Conservation (phyloP, 2,329 filamentous ascomycete species). For the Neonectria magnoliae region DNA sequence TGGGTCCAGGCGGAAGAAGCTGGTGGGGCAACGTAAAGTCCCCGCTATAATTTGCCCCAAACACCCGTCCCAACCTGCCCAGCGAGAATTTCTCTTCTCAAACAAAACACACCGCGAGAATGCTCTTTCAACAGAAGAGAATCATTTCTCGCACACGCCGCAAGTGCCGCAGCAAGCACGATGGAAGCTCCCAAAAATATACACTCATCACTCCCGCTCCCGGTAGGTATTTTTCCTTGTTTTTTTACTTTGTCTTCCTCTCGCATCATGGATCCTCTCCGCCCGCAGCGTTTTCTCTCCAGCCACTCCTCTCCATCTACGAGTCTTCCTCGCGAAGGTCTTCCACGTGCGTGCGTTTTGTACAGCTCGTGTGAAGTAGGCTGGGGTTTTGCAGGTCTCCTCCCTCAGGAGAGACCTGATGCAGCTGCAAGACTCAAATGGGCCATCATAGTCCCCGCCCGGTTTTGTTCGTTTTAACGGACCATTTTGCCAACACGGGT, state of each 20-base stretch:
- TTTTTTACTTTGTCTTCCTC: conserved; percentile 1
- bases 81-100: conserved; percentile 12
- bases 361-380: conserved; percentile 47
- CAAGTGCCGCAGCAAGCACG: neutral
- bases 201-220: neutral
- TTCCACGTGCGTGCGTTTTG: conserved; percentile 51
- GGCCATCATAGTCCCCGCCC: conserved; percentile 66
- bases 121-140: neutral
- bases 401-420: conserved; percentile 25
- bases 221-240: conserved; percentile 10
- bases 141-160: neutral
- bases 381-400: conserved; percentile 40
- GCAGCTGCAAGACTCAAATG: conserved; percentile 57
- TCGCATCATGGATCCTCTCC: neutral
- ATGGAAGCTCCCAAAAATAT: neutral
- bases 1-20: neutral
- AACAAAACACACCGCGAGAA: neutral
- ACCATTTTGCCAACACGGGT: conserved; percentile 52
- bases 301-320: conserved; percentile 46
- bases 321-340: conserved; percentile 50
- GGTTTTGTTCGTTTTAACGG: conserved; percentile 45
- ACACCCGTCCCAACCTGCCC: neutral
- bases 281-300: conserved; percentile 43
- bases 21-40: neutral
- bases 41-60: neutral